A percentile compares a stretch with the other conserved stretches of the same genome.
phyloP scores from a whole-genome alignment of 2,329 filamentous ascomycete species.

The Purpureocillium lavendulum region DNA sequence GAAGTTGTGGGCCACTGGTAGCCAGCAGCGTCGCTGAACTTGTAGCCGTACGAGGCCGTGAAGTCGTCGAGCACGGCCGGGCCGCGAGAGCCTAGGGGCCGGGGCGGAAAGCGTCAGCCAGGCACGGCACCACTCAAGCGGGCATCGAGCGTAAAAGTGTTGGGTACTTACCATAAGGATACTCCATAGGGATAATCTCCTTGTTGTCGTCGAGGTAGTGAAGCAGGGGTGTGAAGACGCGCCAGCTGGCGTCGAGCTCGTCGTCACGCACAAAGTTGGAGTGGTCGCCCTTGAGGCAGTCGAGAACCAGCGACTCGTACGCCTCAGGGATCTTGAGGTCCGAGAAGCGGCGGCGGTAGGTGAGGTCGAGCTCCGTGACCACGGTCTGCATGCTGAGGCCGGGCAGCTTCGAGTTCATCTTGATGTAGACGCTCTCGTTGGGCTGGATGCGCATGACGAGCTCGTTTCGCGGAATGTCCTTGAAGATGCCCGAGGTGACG shows the following conservation, averaged over 20 bases:
- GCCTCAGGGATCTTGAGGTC: constrained; percentile 99
- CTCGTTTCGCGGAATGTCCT: constrained; percentile 98
- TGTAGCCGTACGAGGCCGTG: constrained; percentile 96
- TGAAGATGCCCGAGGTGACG: constrained; percentile 98
- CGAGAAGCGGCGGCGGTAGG: constrained; percentile 95
- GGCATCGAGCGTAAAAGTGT: no score
- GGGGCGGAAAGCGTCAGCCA: no score
- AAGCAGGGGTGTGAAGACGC: constrained; percentile 93
- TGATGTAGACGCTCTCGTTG: constrained; percentile 99
- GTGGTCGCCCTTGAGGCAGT: constrained; percentile 97
- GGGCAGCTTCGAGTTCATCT: constrained; percentile 99
- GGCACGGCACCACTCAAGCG: no score
- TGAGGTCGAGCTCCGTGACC: constrained; percentile 94
- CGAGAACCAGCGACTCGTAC: constrained; percentile 94
- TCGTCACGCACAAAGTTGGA: constrained; percentile 98
- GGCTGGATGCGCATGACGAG: constrained; percentile 98
- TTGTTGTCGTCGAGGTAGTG: constrained; percentile 99
- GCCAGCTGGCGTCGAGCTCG: constrained; percentile 95
- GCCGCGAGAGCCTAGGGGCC: constrained; percentile 96
- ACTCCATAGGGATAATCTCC: constrained; percentile 99
- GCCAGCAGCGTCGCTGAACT: constrained; percentile 92
- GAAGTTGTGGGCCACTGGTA: constrained; percentile 90
- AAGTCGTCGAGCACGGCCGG: constrained; percentile 97
- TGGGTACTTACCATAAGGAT: constrained; percentile 87
- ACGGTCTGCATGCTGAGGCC: constrained; percentile 99